These are phyloP conservation scores for Akebia trifoliata DNA, from an alignment of 164 flowering plant genomes.

Conservation along the genomic window DNA sequence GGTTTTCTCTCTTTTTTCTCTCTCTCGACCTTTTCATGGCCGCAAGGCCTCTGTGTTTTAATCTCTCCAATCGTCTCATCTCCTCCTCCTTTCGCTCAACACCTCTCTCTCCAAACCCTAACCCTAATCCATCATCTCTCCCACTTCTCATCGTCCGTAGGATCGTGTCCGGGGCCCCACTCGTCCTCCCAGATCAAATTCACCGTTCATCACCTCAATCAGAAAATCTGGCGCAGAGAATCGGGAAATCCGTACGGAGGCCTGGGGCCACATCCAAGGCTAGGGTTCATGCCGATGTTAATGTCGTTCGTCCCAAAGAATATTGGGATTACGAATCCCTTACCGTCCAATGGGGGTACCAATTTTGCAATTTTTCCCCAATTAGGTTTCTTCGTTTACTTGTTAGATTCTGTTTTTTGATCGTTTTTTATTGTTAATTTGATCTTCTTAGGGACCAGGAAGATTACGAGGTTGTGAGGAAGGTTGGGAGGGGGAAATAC, in stretches of 20 bases:
- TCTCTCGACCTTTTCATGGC: conserved; percentile 6
- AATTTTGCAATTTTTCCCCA: neutral
- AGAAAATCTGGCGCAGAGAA: conserved; percentile 87
- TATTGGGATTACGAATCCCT: conserved; percentile 97
- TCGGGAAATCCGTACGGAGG: conserved; percentile 75
- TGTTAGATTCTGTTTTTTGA: neutral
- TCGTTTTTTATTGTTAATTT: no score
- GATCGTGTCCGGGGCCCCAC: conserved; percentile 21
- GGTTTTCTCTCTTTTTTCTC: neutral
- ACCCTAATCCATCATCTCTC: neutral
- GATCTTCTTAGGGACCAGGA: conserved; percentile 98
- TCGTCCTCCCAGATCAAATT: conserved; percentile 6
- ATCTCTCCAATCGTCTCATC: neutral
- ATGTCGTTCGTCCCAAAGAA: conserved; percentile 83
- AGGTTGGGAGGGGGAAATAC: conserved; percentile 95
- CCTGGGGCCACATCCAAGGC: conserved; percentile 94
- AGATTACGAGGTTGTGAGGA: conserved; percentile 92
- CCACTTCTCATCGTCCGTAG: conserved; percentile 19
- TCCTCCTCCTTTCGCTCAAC: neutral
- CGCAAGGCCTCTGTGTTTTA: conserved; percentile 4
- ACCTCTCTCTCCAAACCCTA: neutral
- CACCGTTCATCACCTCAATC: conserved; percentile 7
- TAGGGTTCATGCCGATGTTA: conserved; percentile 84
- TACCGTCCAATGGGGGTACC: conserved; percentile 93
- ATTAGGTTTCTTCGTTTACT: neutral